Evolutionary conservation across 2,329 filamentous ascomycete species (phyloP).

Genomic region (Botryosphaeria dothidea): DNA sequence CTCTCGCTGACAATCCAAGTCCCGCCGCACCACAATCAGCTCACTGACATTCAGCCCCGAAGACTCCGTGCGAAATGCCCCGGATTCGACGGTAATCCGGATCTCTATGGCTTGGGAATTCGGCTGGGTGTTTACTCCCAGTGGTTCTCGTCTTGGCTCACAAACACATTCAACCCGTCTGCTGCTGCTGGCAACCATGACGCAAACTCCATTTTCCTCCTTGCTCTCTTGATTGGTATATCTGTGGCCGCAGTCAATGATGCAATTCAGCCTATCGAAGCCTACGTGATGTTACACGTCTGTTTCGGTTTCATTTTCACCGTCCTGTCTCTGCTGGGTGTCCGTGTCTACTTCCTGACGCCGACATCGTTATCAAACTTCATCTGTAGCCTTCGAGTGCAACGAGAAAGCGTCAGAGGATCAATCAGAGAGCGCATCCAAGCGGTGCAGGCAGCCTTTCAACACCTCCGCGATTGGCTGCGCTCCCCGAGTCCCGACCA

Average conservation of each 20-base stretch:
- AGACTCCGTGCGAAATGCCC: neutral
- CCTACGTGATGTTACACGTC: constrained; percentile 28
- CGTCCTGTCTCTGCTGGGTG: neutral
- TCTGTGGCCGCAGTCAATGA: constrained; percentile 21
- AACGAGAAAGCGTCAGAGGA: neutral
- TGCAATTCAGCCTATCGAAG: constrained; percentile 25
- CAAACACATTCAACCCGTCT: constrained; percentile 29
- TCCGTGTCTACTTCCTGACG: neutral
- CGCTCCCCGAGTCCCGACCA: neutral
- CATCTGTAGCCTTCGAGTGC: neutral
- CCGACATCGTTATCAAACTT: neutral
- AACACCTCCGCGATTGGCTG: neutral
- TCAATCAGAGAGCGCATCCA: neutral
- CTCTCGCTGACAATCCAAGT: neutral
- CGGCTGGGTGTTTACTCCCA: constrained; percentile 33
- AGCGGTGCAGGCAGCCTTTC: neutral
- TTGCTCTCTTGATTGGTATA: constrained; percentile 27
- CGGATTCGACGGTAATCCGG: constrained; percentile 28
- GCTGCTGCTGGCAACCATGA: constrained; percentile 24
- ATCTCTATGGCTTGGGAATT: constrained; percentile 37
- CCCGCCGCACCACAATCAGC: neutral
- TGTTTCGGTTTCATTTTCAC: constrained; percentile 23
- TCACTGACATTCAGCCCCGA: neutral
- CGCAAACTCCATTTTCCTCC: constrained; percentile 25
- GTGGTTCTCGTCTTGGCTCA: constrained; percentile 30